Percentiles rank a stretch among this genome's conserved stretches.
phyloP scores from a whole-genome alignment of 225 moss, liverwort and hornwort genomes.

The Pseudoscleropodium purum region DNA sequence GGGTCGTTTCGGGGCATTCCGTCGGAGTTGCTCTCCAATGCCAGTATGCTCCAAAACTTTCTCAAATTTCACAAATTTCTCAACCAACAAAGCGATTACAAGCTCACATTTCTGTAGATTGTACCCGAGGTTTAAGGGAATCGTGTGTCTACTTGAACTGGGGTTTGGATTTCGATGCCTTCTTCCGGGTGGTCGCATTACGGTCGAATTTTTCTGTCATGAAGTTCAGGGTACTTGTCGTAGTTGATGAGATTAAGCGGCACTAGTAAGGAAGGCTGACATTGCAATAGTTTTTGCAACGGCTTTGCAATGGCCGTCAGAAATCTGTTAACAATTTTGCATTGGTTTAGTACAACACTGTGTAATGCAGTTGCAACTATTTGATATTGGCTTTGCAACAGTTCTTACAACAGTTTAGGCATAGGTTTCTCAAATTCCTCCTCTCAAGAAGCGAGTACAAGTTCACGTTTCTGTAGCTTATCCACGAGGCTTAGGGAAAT shows the following conservation, averaged over 20 bases:
- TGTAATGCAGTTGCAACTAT: too few species aligned
- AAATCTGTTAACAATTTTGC: neutral
- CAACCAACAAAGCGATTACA: neutral
- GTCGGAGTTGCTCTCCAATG: slow-evolving; percentile 87
- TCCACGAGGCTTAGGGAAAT: neutral
- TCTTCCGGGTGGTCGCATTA: too few species aligned
- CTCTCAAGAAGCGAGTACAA: neutral
- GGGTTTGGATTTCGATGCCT: neutral
- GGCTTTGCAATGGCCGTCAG: neutral
- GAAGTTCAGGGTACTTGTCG: neutral
- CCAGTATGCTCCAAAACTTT: slow-evolving; percentile 31
- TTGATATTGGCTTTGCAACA: neutral
- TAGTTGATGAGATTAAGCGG: neutral
- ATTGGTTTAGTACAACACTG: too few species aligned
- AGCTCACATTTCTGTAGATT: neutral
- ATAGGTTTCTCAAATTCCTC: neutral
- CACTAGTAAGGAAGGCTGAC: neutral
- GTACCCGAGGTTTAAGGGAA: neutral
- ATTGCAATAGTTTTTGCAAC: neutral
- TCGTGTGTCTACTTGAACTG: neutral
- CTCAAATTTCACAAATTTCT: neutral
- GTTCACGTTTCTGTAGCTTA: neutral
- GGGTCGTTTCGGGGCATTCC: slow-evolving; percentile 76
- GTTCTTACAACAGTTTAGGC: neutral
- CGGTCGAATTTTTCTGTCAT: neutral